Percentiles rank a stretch among this genome's conserved stretches.
Evolutionary conservation across 2,329 filamentous ascomycete genomes (phyloP).

Genomic region (Diaporthe vexans): DNA sequence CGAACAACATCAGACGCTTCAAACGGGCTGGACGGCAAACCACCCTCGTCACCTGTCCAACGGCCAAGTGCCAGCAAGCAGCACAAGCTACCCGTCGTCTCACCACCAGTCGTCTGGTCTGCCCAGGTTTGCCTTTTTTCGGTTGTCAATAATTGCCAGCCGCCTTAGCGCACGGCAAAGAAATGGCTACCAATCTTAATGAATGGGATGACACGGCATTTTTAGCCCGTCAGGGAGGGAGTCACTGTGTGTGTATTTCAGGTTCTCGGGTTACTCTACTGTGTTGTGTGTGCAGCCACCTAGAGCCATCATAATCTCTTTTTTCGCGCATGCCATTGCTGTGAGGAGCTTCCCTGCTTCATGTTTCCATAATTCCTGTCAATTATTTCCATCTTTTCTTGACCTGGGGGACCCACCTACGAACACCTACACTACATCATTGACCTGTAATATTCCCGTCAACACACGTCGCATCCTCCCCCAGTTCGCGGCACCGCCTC

Average conservation of each 20-base stretch:
- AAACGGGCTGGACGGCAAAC: not conserved
- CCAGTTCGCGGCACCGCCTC: conserved; percentile 5
- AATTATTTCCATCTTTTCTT: not conserved
- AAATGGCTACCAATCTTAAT: not conserved
- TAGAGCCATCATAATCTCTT: conserved; percentile 12
- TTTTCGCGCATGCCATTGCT: not conserved
- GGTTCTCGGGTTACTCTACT: not conserved
- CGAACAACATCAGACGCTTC: not conserved
- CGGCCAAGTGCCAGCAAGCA: not conserved
- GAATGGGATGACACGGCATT: conserved; percentile 17
- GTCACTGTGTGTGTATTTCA: not conserved
- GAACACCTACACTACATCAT: not conserved
- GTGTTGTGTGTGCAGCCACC: not conserved
- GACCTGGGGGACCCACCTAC: not conserved
- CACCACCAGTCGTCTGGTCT: conserved; percentile 14
- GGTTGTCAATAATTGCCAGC: conserved; percentile 19
- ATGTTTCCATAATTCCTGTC: conserved; percentile 14
- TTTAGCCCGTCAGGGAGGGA: not conserved
- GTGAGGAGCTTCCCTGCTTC: not conserved
- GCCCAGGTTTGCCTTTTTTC: not conserved
- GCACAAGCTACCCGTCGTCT: not conserved
- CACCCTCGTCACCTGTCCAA: not conserved
- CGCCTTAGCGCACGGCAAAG: conserved; percentile 8
- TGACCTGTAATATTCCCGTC: not conserved
- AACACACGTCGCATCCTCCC: not conserved